phyloP scores from a whole-genome alignment of 495 filamentous ascomycete genomes.

The Penicillium salamii region DNA sequence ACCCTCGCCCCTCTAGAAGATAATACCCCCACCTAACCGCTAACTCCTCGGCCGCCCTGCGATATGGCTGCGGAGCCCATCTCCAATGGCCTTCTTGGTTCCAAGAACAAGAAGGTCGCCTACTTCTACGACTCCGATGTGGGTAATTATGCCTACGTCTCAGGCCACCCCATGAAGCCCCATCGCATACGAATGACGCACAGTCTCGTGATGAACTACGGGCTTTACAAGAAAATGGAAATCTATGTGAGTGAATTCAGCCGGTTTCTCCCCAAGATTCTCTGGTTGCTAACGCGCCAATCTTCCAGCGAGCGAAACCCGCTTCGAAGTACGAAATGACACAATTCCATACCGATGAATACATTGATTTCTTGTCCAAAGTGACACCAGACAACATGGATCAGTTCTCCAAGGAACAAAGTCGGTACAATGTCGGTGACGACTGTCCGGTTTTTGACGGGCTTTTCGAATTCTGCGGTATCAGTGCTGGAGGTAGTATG shows the following conservation, averaged over 20 bases:
- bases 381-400: constrained; percentile 99
- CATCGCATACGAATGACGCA: constrained; percentile 97
- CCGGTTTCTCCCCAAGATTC: neutral
- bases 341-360: constrained; percentile 98
- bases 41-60: constrained; percentile 2
- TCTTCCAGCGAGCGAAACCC: constrained; percentile 85
- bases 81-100: constrained; percentile 39
- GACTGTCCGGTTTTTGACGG: constrained; percentile 98
- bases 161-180: constrained; percentile 99
- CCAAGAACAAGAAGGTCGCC: constrained; percentile 73
- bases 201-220: constrained; percentile 98
- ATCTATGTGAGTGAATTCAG: constrained; percentile 77
- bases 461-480: constrained; percentile 96
- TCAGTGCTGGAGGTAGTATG: constrained; percentile 96
- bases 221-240: constrained; percentile 97
- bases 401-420: constrained; percentile 83
- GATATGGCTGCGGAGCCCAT: constrained; percentile 47
- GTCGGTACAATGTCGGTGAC: constrained; percentile 96
- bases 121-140: constrained; percentile 99
- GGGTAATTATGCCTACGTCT: constrained; percentile 96
- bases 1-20: neutral
- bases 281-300: constrained; percentile 23
- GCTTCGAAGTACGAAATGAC: constrained; percentile 97
- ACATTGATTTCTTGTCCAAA: constrained; percentile 94
- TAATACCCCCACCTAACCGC: neutral